Base-by-base conservation (phyloP, 2,329 filamentous ascomycete species). In the Epichloe aotearoae region DNA sequence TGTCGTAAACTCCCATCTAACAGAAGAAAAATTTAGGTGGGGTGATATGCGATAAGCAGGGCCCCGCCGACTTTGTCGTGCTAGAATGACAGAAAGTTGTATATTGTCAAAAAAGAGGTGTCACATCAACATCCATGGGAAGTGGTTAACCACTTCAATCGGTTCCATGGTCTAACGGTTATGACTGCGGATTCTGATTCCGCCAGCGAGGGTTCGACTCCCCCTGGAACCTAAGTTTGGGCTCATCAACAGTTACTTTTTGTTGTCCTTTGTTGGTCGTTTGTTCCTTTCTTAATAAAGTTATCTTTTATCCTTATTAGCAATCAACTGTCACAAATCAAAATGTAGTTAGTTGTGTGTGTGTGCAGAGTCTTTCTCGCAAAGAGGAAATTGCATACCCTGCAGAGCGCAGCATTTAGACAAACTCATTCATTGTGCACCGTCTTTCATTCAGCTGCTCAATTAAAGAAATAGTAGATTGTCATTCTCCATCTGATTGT, bases 151-250 rank as follows among this genome's bases (percentile, higher is more conserved):
- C 56, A 51, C 53, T 60, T 60, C 54, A 55, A 43, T 2, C 0
- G 62, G 63, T 64, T 64, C 58, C 60, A 60, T 65, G 62, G 61
- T 65, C 63, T 65, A 64, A 64, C 62, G 62, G 62, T 62, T 56
- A 65, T 65, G 62, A 65, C 62, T 65, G 62, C 63, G 61, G 63
- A 64, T 56, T 56, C 55, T 64, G 62, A 64, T 64, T 64, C 63
- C 61, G 61, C 62, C 63, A 65, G 62, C 62, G 62, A 64, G 62
- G 62, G 61, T 64, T 63, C 62, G 62, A 65, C 62, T 65, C 63
- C 62, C 44, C 41, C 61, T 59, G 59, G 59, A 59, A 65, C 63
- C 63, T 64, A n/a, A n/a, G n/a, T n/a, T 55, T 56, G 39, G 6
- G 0, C 3, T 5, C 10, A 3, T 4, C 2, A 7, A 30, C 8